These are phyloP conservation scores for Clavispora asparagi DNA, from an alignment of 805 yeast genomes.

Conservation along the genomic window DNA sequence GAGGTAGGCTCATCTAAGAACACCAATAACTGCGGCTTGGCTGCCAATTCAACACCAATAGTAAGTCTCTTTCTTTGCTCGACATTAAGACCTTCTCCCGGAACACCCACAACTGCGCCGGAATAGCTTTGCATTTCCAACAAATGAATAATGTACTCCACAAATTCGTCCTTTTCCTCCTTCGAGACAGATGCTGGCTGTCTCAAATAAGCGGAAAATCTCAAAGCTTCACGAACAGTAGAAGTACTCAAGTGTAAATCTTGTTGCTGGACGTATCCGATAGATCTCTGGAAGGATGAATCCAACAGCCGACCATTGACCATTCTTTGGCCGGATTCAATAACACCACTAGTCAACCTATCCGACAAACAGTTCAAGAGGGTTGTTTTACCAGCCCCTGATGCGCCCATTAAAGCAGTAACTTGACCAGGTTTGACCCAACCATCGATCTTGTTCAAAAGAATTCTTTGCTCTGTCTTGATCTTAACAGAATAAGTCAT, in stretches of 20 bases:
- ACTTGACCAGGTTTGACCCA: conserved; percentile 50
- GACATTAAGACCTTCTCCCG: conserved; percentile 61
- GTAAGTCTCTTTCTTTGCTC: conserved; percentile 58
- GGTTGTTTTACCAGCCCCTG: conserved; percentile 45
- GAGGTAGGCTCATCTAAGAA: conserved; percentile 42
- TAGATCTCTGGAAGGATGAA: conserved; percentile 26
- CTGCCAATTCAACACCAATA: conserved; percentile 39
- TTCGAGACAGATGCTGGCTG: conserved; percentile 19
- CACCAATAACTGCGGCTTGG: conserved; percentile 33
- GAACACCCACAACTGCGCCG: conserved; percentile 50
- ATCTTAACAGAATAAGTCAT: conserved; percentile 66
- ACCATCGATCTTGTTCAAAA: conserved; percentile 1
- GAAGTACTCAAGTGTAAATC: conserved; percentile 29
- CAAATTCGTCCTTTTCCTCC: conserved; percentile 20
- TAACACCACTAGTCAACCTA: conserved; percentile 18
- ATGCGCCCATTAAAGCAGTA: conserved; percentile 64
- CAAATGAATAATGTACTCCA: conserved; percentile 21
- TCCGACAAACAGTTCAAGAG: conserved; percentile 35
- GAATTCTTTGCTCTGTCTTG: conserved; percentile 2
- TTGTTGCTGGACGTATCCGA: conserved; percentile 31
- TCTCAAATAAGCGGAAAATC: conserved; percentile 23
- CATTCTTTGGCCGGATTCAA: conserved; percentile 34
- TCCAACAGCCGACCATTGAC: conserved; percentile 22
- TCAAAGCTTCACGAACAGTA: conserved; percentile 26
- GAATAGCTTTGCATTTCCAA: conserved; percentile 24